Conservation (phyloP, 2,329 filamentous ascomycete genomes). For the Botrytis medusae region DNA sequence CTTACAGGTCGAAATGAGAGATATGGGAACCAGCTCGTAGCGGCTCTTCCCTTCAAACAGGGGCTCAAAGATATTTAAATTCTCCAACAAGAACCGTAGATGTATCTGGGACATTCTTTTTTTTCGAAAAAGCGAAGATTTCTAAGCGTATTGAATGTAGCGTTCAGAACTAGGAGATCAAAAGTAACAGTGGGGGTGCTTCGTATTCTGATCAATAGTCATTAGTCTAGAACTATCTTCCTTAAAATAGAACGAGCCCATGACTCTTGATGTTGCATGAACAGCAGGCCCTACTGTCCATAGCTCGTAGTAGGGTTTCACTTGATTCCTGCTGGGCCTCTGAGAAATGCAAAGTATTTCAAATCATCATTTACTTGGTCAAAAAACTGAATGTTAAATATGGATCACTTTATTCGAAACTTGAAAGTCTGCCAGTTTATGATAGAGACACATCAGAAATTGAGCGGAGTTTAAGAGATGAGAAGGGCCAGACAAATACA, state of each 20-base stretch:
- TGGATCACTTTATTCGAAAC: not conserved
- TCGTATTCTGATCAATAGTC: not conserved
- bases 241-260: no score
- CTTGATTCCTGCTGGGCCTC: not conserved
- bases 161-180: not conserved
- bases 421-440: not conserved
- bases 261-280: not conserved
- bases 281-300: not conserved
- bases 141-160: not conserved
- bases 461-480: not conserved
- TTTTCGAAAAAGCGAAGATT: not conserved
- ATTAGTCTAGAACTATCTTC: no score
- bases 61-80: not conserved
- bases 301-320: not conserved
- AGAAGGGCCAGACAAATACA: not conserved
- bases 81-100: not conserved
- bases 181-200: not conserved
- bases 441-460: not conserved
- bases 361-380: not conserved
- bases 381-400: not conserved
- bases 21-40: not conserved
- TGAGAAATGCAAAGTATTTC: fast-evolving
- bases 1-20: no score
- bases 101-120: not conserved
- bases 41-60: not conserved